These are phyloP conservation scores for Exophiala aquamarina DNA, from an alignment of 2,329 filamentous ascomycete genomes.

Conservation along the genomic window DNA sequence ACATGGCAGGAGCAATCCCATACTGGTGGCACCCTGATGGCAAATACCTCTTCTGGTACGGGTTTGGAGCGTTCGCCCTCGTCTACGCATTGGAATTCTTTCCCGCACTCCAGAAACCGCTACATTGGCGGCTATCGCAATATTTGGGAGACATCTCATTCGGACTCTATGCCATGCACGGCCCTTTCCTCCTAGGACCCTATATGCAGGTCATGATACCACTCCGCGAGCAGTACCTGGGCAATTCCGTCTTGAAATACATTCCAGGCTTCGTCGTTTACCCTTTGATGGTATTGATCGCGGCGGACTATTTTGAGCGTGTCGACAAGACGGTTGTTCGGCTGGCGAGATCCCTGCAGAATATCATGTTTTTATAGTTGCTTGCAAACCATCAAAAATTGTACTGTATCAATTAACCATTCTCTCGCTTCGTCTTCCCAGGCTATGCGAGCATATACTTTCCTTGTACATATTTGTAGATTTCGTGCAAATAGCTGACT, in stretches of 20 bases:
- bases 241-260: not conserved
- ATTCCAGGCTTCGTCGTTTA: conserved; percentile 1
- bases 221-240: not conserved
- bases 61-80: conserved; percentile 41
- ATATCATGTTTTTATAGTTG: not conserved
- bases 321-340: not conserved
- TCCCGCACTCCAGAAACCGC: conserved; percentile 42
- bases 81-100: conserved; percentile 43
- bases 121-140: conserved; percentile 42
- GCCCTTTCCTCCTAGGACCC: not conserved
- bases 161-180: conserved; percentile 47
- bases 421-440: no score
- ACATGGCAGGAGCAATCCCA: not conserved
- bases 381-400: no score
- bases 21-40: conserved; percentile 34
- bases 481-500: no score
- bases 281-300: not conserved
- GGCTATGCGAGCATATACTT: no score
- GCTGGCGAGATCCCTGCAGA: not conserved
- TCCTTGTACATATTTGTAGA: no score
- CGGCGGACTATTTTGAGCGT: not conserved
- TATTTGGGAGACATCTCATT: conserved; percentile 49
- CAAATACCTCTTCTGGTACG: conserved; percentile 44
- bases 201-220: conserved; percentile 4
- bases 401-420: no score